Evolutionary conservation across 257 asterid genomes (phyloP), one percentile per base, ranked within the genome.

Genomic region (Salvia splendens): DNA sequence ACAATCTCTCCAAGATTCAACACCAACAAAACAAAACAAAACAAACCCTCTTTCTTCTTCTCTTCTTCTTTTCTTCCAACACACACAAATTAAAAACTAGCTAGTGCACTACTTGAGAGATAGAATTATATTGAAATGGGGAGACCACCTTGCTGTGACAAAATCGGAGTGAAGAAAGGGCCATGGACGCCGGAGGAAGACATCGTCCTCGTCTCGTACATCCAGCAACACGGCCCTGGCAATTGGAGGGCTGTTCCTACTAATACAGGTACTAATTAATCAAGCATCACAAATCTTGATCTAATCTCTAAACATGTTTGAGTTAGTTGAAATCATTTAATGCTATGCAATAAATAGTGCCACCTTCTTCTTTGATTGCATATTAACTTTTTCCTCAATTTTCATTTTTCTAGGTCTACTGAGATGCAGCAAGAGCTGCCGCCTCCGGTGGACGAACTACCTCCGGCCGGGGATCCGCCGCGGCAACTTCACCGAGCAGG

Each of bases 141-240:
- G 3, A 84, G 97, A 69, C 92, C 97, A 61, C 97, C 97, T 76
- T 84, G 96, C 68, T 87, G 95, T 71, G 92, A 87, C 8, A 86
- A 84, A 73, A 55, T 69, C 14, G 96, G 90, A 1, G 89, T 90
- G 78, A 88, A 89, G 68, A 89, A 89, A 81, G 97, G 97, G 40
- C 95, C 95, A 38, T 89, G 97, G 97, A 89, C 97, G 33, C 97
- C 97, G 1, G 97, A 89, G 77, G 97, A 89, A 64, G 97, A 89
- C 76, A 89, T 89, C 79, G 77, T 81, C 75, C 69, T 89, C 75
- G 97, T 89, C 46, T 81, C 91, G 15, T 89, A 89, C 78, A 85
- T 89, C 79, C 97, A 89, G 81, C 78, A 85, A 75, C 83, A 87
- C 73, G 97, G 97, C 33, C 94, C 95, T 47, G 91, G 87, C 2